Evolutionary conservation across 176 grass and related monocot species (phyloP).

Genomic region (Puya raimondii): DNA sequence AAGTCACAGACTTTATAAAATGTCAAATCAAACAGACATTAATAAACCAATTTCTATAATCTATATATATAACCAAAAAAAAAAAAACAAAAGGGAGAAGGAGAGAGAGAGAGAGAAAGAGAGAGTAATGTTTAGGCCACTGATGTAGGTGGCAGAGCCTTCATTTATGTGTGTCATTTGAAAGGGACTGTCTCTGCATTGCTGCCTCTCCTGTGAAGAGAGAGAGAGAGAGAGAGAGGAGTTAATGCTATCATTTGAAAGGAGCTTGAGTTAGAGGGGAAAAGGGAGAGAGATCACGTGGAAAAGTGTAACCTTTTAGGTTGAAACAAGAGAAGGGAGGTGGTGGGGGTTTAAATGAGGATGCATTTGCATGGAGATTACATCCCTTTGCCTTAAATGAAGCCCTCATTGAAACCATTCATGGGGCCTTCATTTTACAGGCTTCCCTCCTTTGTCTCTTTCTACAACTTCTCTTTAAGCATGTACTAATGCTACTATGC

Average conservation of each 20-base stretch:
- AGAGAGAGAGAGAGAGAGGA: background rate
- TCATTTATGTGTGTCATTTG: constrained; percentile 15
- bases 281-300: background rate
- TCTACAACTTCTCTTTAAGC: too few species aligned
- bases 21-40: too few species aligned
- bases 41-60: too few species aligned
- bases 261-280: background rate
- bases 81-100: background rate
- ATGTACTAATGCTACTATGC: too few species aligned
- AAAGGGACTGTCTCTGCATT: background rate
- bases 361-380: background rate
- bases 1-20: too few species aligned
- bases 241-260: constrained; percentile 12
- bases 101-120: background rate
- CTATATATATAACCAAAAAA: too few species aligned
- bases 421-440: background rate
- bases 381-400: background rate
- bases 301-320: background rate
- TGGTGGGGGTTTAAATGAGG: background rate
- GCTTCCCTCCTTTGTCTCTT: background rate
- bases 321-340: background rate
- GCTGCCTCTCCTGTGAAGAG: background rate
- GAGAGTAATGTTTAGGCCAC: background rate
- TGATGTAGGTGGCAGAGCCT: background rate
- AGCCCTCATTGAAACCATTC: background rate